phyloP scores from a whole-genome alignment of 2,329 filamentous ascomycete species.

The Sordariomycetes sp. region DNA sequence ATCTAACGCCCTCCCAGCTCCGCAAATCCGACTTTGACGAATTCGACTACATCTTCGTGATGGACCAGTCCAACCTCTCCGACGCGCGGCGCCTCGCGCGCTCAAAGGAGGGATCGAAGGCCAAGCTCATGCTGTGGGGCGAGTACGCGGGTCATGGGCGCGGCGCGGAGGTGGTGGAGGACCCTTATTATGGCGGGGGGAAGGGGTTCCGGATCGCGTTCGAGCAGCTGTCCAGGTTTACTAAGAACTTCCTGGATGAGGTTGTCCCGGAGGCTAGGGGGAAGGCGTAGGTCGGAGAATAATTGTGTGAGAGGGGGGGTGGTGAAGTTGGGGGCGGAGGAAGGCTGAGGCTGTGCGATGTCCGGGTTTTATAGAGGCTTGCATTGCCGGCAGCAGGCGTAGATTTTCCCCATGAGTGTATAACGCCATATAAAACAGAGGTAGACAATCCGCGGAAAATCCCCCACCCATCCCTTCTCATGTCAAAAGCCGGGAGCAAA shows the following conservation, averaged over 20 bases:
- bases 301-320: background rate
- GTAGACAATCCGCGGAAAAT: no score
- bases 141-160: slow-evolving; percentile 44
- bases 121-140: slow-evolving; percentile 71
- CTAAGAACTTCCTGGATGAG: slow-evolving; percentile 58
- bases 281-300: background rate
- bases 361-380: no score
- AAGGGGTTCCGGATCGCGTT: slow-evolving; percentile 79
- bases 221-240: slow-evolving; percentile 68
- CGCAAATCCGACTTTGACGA: slow-evolving; percentile 58
- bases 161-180: slow-evolving; percentile 59
- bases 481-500: background rate
- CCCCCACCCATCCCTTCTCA: background rate
- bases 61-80: slow-evolving; percentile 74
- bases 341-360: no score
- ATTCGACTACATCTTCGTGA: slow-evolving; percentile 91
- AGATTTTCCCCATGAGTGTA: no score
- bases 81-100: slow-evolving; percentile 51
- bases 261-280: slow-evolving; percentile 26
- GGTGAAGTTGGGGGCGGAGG: background rate
- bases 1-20: slow-evolving; percentile 21
- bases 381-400: no score
- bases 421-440: no score
- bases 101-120: slow-evolving; percentile 43
- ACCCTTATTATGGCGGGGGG: slow-evolving; percentile 85